Evolutionary conservation across 2,329 filamentous ascomycete species (phyloP).

Genomic region (Juglanconis sp.): DNA sequence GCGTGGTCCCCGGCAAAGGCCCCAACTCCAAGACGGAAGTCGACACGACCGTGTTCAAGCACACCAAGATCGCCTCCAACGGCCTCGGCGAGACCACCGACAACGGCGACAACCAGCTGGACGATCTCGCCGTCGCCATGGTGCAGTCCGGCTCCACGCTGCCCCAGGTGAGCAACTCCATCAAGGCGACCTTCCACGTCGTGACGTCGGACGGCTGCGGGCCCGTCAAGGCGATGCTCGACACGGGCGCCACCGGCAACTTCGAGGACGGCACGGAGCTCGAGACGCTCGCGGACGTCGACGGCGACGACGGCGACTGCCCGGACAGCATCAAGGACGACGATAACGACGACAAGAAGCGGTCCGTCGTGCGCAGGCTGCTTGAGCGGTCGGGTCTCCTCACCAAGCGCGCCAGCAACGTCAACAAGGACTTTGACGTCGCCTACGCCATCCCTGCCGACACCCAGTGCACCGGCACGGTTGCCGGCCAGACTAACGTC

Average conservation of each 20-base stretch:
- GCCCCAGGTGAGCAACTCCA: conserved; percentile 20
- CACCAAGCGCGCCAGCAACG: conserved; percentile 20
- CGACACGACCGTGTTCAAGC: conserved; percentile 17
- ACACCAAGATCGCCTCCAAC: conserved; percentile 16
- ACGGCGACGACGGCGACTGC: conserved; percentile 17
- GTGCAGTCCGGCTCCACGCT: conserved; percentile 20
- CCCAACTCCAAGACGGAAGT: conserved; percentile 29
- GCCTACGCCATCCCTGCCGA: conserved; percentile 25
- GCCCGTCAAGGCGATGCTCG: conserved; percentile 20
- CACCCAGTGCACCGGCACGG: conserved; percentile 35
- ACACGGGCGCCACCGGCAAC: conserved; percentile 20
- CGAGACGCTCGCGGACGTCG: conserved; percentile 17
- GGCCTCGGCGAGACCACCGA: conserved; percentile 21
- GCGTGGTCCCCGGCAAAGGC: conserved; percentile 37
- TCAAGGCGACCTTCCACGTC: conserved; percentile 22
- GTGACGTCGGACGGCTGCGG: conserved; percentile 23
- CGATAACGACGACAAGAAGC: conserved; percentile 7
- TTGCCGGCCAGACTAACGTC: conserved; percentile 32
- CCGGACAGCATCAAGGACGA: conserved; percentile 8
- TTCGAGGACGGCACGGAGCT: conserved; percentile 21
- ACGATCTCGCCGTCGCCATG: conserved; percentile 16
- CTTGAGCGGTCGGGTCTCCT: conserved; percentile 19
- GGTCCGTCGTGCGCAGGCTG: conserved; percentile 4
- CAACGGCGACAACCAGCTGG: conserved; percentile 19
- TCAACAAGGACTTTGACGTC: conserved; percentile 26